phyloP scores from a whole-genome alignment of 164 flowering plant species.

The Buxus sempervirens region DNA sequence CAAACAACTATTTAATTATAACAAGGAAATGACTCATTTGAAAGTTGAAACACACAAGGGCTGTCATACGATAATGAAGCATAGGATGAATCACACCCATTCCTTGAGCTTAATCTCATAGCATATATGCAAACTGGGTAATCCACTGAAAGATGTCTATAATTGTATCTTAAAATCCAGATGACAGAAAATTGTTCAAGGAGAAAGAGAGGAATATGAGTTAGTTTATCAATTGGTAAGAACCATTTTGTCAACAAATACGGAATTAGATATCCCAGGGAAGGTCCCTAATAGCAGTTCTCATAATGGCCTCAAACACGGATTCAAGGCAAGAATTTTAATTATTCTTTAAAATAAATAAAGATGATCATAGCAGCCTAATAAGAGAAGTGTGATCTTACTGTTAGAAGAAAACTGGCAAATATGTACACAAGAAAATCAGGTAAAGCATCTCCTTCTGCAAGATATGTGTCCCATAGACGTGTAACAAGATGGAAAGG shows the following conservation, averaged over 20 bases:
- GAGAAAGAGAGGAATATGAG: neutral
- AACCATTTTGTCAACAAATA: neutral
- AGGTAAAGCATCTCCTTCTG: conserved; percentile 98
- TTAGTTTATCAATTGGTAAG: neutral
- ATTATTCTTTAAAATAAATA: too few species aligned
- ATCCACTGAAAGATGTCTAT: neutral
- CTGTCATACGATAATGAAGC: too few species aligned
- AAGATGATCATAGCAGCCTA: neutral
- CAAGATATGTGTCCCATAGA: conserved; percentile 98
- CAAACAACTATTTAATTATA: too few species aligned
- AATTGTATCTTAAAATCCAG: too few species aligned
- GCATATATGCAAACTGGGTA: neutral
- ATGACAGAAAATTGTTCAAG: too few species aligned
- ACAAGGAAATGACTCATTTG: too few species aligned
- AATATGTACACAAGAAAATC: conserved; percentile 95
- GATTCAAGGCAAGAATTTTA: neutral
- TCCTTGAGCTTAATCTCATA: neutral
- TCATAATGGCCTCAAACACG: neutral
- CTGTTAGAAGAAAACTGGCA: conserved; percentile 95
- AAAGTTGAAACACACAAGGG: too few species aligned
- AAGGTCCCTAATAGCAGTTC: neutral
- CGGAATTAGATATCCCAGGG: neutral
- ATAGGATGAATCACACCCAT: too few species aligned
- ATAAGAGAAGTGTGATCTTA: conserved; percentile 26
- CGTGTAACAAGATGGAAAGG: conserved; percentile 95